Base-by-base conservation (phyloP, 1,139 yeast genomes). In the Debaryomyces fabryi region DNA sequence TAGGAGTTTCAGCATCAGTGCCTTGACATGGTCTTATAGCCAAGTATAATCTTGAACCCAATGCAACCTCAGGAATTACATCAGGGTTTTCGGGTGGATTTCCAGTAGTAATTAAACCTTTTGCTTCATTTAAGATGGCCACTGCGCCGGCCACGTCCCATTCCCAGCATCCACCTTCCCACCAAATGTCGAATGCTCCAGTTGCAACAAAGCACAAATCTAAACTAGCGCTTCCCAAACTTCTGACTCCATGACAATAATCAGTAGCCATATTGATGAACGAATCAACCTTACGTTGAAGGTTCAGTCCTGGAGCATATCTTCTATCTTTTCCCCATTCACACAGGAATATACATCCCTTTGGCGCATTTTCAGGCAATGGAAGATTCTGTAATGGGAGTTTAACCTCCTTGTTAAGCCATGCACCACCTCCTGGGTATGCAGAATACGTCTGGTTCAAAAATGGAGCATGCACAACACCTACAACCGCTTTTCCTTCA, bases 111-210 rank as follows among this genome's bases (percentile, higher is more conserved):
- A 48, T 29, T 13, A 42, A 25, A 4, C 51, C 51, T 10, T 46
- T 43, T n/a, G 51, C 45, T 25, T 48, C 51, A 25, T 48, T 48
- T 12, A 46, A 29, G 10, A 45, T 46, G 30, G 47, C 40, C 5
- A 48, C 51, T 23, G 51, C 51, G 36, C 51, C 47, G 6, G 43
- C 43, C 15, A 48, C 51, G 32, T 48, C 49, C 51, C 49, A 48
- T 40, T 46, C 51, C 51, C 49, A 46, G 29, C 47, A 46, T 24
- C 51, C 49, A 25, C 46, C 49, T 39, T 48, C 51, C 47, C 49
- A 46, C 39, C 43, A 46, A 15, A 48, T 48, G 30, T 48, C 51
- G 46, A 48, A 48, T 6, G 49, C 47, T 6, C 49, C 51, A 2
- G 49, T 33, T 10, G 49, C 51, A 9, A 49, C 45, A 39, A 46